Evolutionary conservation across 73 alveolate species (phyloP).

Genomic region (Tetrahymena thermophila): DNA sequence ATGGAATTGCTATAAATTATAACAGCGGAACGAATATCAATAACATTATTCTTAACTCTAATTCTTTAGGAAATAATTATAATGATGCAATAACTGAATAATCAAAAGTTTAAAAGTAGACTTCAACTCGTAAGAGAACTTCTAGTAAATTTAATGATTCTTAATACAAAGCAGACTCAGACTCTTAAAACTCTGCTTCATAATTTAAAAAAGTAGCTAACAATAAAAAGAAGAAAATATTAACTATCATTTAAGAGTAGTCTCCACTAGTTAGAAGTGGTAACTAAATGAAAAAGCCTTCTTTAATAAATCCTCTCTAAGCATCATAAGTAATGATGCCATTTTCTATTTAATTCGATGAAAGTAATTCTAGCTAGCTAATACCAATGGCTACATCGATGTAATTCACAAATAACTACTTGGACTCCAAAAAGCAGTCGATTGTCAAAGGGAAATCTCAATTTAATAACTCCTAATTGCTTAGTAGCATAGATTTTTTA

Average conservation of each 20-base stretch:
- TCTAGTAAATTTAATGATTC: neutral
- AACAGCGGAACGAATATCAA: neutral
- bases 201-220: neutral
- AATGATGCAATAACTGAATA: neutral
- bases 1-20: neutral
- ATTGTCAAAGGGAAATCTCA: neutral
- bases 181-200: neutral
- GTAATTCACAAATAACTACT: neutral
- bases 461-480: neutral
- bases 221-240: neutral
- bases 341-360: neutral
- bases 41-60: neutral
- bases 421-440: neutral
- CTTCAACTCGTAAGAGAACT: neutral
- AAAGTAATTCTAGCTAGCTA: neutral
- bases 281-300: neutral
- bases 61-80: neutral
- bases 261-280: neutral
- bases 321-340: neutral
- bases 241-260: neutral
- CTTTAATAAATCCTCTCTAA: neutral
- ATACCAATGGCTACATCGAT: neutral
- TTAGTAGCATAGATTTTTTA: neutral
- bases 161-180: neutral
- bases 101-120: neutral